Conservation (phyloP, 2,329 filamentous ascomycete genomes). For the Epichloe hybrida region DNA sequence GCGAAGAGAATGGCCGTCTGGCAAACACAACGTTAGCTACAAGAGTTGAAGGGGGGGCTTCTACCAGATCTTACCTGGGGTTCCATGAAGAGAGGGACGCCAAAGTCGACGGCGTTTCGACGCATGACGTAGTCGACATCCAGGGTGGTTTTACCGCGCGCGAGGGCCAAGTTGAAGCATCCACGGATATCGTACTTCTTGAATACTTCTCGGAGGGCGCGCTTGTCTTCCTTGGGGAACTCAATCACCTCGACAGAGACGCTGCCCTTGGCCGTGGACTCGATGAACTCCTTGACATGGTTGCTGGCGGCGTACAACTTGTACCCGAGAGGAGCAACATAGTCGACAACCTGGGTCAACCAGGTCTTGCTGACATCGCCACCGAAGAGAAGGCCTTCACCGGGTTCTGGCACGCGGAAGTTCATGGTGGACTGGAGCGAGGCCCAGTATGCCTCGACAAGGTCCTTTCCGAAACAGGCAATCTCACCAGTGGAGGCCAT, state of each 20-base stretch:
- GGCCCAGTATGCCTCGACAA: conserved; percentile 95
- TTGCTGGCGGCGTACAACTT: conserved; percentile 80
- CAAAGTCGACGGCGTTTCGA: conserved; percentile 95
- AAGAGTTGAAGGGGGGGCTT: not conserved
- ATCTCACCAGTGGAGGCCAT: conserved; percentile 97
- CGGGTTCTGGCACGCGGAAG: conserved; percentile 90
- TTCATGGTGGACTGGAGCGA: conserved; percentile 97
- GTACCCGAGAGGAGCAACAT: conserved; percentile 79
- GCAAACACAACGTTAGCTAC: not conserved
- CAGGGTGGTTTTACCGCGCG: conserved; percentile 65
- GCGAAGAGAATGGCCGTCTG: conserved; percentile 93
- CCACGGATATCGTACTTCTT: conserved; percentile 93
- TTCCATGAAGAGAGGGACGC: conserved; percentile 96
- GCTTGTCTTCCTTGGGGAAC: conserved; percentile 93
- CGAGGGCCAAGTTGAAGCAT: conserved; percentile 85
- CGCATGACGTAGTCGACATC: conserved; percentile 99
- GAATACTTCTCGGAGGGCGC: conserved; percentile 86
- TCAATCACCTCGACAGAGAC: conserved; percentile 80
- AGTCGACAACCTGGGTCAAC: conserved; percentile 71
- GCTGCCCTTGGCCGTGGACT: conserved; percentile 52
- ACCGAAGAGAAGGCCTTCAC: conserved; percentile 89
- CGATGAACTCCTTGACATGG: conserved; percentile 71
- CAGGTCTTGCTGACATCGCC: conserved; percentile 62
- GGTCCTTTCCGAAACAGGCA: conserved; percentile 93
- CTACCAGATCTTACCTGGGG: conserved; percentile 59